Conservation (phyloP, 1,284 basidiomycete genomes). For the Golubevia pallescens region DNA sequence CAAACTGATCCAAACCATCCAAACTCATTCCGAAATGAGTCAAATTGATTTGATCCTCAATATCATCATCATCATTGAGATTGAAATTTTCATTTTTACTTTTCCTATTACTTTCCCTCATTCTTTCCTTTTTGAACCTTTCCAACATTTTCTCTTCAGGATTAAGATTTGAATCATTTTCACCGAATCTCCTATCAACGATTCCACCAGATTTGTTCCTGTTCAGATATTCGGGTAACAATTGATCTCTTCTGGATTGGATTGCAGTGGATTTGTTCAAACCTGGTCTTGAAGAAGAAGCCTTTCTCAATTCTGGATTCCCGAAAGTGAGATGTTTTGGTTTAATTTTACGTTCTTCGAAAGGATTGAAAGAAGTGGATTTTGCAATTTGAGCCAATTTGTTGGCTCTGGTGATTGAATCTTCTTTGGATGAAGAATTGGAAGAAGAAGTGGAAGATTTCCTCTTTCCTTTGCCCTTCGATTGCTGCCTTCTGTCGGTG, state of each 20-base stretch:
- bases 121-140: conserved; percentile 83
- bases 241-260: conserved; percentile 23
- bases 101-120: conserved; percentile 59
- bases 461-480: conserved; percentile 38
- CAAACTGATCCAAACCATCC: conserved; percentile 56
- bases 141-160: conserved; percentile 97
- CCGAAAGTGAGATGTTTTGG: conserved; percentile 55
- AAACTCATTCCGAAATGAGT: conserved; percentile 65
- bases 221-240: conserved; percentile 51
- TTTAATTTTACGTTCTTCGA: conserved; percentile 52
- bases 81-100: conserved; percentile 86
- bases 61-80: conserved; percentile 74
- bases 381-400: no score
- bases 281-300: background rate
- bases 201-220: conserved; percentile 66
- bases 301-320: conserved; percentile 20
- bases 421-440: conserved; percentile 4
- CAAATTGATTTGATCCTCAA: conserved; percentile 24
- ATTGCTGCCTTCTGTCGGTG: conserved; percentile 43
- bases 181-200: conserved; percentile 92
- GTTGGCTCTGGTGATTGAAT: no score
- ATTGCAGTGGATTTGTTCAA: no score
- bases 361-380: conserved; percentile 37
- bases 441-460: conserved; percentile 6
- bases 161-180: conserved; percentile 86